Percentiles rank a stretch among this genome's conserved stretches.
Evolutionary conservation across 2,329 filamentous ascomycete species (phyloP).

Genomic region (Penicillium sp.): DNA sequence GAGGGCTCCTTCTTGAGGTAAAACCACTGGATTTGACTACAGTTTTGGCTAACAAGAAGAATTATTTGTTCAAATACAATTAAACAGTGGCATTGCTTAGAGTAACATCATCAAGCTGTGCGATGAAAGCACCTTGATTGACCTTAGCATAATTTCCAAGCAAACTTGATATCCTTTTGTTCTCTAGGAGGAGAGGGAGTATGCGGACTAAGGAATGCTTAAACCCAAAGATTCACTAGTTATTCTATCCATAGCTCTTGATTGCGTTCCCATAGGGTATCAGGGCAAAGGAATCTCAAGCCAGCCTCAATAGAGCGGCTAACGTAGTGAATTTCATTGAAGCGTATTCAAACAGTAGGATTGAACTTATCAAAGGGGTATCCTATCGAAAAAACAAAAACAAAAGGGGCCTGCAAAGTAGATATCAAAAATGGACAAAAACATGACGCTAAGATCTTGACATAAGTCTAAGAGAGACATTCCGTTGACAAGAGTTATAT

Average conservation of each 20-base stretch:
- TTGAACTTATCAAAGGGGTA: constrained; percentile 2
- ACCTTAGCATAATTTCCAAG: background rate
- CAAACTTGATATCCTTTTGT: background rate
- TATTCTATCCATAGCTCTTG: background rate
- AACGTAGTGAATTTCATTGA: background rate
- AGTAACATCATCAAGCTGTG: background rate
- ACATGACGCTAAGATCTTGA: background rate
- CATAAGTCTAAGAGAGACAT: background rate
- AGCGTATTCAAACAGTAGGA: background rate
- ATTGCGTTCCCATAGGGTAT: background rate
- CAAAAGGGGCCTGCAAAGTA: background rate
- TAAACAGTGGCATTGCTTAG: background rate
- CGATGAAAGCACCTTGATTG: background rate
- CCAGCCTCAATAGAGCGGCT: background rate
- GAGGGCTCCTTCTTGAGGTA: background rate
- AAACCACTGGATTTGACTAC: background rate
- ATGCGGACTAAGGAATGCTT: background rate
- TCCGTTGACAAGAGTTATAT: constrained; percentile 19
- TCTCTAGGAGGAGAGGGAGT: background rate
- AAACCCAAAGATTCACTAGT: background rate
- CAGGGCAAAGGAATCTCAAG: no score
- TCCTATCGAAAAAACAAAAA: background rate
- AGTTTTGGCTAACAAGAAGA: background rate
- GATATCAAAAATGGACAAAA: background rate
- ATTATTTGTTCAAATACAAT: background rate